Evolutionary conservation across 1,284 basidiomycete genomes (phyloP).

Genomic region (Salmacisia buchloeana): DNA sequence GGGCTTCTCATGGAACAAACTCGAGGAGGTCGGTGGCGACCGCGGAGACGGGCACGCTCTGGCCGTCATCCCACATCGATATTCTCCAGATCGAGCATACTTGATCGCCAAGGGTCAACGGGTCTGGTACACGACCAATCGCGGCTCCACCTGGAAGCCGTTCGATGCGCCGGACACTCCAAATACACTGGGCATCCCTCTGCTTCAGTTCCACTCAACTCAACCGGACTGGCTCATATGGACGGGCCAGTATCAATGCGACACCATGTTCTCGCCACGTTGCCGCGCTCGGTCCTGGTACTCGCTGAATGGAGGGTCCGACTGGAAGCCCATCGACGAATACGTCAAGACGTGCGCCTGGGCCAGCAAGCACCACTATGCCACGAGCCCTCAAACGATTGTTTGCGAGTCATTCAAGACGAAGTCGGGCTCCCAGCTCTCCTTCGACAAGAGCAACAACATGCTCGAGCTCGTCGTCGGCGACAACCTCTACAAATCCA

Average conservation of each 20-base stretch:
- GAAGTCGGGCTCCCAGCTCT: constrained; percentile 73
- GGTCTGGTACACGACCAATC: constrained; percentile 73
- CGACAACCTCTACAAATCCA: constrained; percentile 66
- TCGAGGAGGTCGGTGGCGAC: constrained; percentile 12
- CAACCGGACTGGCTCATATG: constrained; percentile 80
- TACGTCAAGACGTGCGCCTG: constrained; percentile 91
- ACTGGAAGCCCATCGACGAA: constrained; percentile 71
- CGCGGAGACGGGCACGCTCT: constrained; percentile 58
- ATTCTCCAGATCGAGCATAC: constrained; percentile 74
- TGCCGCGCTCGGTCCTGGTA: constrained; percentile 45
- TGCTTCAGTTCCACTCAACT: constrained; percentile 80
- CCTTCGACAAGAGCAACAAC: constrained; percentile 56
- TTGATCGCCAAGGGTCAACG: constrained; percentile 68
- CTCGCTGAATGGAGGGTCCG: constrained; percentile 59
- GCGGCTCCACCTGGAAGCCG: constrained; percentile 68
- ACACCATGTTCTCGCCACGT: constrained; percentile 31
- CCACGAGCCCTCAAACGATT: constrained; percentile 77
- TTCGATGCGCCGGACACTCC: constrained; percentile 64
- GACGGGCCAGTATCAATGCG: constrained; percentile 71
- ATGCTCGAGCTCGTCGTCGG: constrained; percentile 76
- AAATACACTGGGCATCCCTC: constrained; percentile 70
- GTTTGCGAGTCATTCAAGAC: constrained; percentile 81
- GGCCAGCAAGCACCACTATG: constrained; percentile 71
- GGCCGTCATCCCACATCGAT: constrained; percentile 77
- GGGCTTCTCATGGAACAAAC: constrained; percentile 78